A percentile compares a stretch with the other conserved stretches of the same genome.
These are phyloP conservation scores for Prunus yedoensis DNA, from an alignment of 331 rosid genomes.

Conservation along the genomic window DNA sequence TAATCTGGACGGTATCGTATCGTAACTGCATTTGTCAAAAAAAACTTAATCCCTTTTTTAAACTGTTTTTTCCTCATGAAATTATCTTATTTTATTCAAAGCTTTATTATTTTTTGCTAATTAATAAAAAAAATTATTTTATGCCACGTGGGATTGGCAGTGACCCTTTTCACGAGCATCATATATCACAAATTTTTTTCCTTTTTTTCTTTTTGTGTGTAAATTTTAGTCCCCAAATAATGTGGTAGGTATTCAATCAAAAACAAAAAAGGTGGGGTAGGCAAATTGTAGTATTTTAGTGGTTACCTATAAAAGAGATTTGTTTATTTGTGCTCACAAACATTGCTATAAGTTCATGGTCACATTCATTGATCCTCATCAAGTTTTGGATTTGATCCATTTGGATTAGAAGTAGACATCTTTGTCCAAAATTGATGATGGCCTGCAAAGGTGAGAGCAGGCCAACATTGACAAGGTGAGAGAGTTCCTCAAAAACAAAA, in stretches of 20 bases:
- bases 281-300: too few relatives aligned
- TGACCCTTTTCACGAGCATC: neutral
- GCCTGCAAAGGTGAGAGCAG: neutral
- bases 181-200: neutral
- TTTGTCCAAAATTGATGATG: neutral
- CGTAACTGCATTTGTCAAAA: neutral
- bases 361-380: neutral
- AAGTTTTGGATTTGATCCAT: neutral
- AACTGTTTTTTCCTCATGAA: neutral
- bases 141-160: neutral
- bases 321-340: too few relatives aligned
- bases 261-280: neutral
- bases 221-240: neutral
- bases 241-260: neutral
- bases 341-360: neutral
- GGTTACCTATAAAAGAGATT: too few relatives aligned
- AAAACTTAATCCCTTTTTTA: neutral
- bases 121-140: neutral
- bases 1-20: neutral
- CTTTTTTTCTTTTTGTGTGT: neutral
- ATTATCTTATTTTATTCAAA: neutral
- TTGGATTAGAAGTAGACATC: neutral
- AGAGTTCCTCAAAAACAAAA: neutral
- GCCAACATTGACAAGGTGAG: neutral
- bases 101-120: neutral